Evolutionary conservation across 2,329 filamentous ascomycete species (phyloP).

Genomic region (Aspergillus pseudoterreus): DNA sequence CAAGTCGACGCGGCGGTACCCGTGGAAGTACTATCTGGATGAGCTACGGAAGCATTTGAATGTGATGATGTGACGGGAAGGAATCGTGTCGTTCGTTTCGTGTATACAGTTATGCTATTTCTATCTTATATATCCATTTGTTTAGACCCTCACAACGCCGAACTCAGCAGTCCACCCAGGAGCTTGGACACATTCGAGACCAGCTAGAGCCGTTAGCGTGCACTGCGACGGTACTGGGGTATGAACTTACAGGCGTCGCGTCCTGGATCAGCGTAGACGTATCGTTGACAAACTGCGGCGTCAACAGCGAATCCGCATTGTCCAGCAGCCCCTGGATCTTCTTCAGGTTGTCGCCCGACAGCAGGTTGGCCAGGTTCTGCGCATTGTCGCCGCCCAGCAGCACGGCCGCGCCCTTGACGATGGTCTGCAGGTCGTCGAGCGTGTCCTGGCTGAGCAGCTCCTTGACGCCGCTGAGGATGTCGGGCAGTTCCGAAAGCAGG

Average conservation of each 20-base stretch:
- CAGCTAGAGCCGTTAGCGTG: constrained; percentile 15
- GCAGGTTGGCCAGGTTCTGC: constrained; percentile 23
- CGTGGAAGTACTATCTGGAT: constrained; percentile 29
- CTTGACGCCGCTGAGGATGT: constrained; percentile 23
- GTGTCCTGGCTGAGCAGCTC: constrained; percentile 21
- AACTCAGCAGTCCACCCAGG: constrained; percentile 22
- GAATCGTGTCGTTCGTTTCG: background rate
- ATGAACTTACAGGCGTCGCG: constrained; percentile 28
- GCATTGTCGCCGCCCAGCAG: constrained; percentile 28
- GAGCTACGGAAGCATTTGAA: constrained; percentile 26
- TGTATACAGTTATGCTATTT: background rate
- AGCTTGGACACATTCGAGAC: constrained; percentile 27
- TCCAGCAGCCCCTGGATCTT: constrained; percentile 21
- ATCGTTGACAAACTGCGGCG: constrained; percentile 25
- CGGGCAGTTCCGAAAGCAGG: constrained; percentile 24
- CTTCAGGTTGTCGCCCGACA: constrained; percentile 21
- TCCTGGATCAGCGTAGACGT: constrained; percentile 29
- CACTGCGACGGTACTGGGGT: too few species aligned
- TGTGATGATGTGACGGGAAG: constrained; percentile 15
- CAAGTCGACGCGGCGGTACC: constrained; percentile 25
- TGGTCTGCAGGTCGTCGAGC: constrained; percentile 23
- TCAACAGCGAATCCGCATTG: constrained; percentile 26
- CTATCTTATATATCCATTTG: background rate
- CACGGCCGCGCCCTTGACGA: constrained; percentile 25
- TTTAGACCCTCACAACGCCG: constrained; percentile 8